Base-by-base conservation (phyloP, 306 rosid genomes). In the Alnus glutinosa region DNA sequence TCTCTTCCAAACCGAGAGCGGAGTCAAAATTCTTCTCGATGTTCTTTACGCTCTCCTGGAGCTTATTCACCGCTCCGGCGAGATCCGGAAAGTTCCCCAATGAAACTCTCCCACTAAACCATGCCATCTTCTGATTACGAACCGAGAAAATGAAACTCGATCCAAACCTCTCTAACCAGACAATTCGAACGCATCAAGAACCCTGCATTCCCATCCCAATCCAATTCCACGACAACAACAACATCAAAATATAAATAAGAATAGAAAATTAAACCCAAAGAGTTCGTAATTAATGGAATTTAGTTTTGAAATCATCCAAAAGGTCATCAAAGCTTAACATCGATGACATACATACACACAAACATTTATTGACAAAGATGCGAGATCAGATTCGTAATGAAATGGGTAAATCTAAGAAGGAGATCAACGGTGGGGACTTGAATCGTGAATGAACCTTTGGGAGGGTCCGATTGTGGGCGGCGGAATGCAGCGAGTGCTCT, bases 11-110 rank as follows among this genome's bases (percentile, higher is more conserved):
- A 7, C 99, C 98, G 13, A 96, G 97, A 76, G 99, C 99, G 42
- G 50, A 85, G 80, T 96, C 99, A 50, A 96, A 96, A 85, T 96
- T 96, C 94, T 90, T 96, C 89, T 96, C 99, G 36, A 96, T 96
- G 83, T 75, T 96, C 90, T 96, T 96, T 30, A 96, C 99, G 84
- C 99, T 96, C 90, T 96, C 99, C 81, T 96, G 99, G 74, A 96
- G 90, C 92, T 96, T 96, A 81, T 96, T 96, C 34, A 96, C 99
- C 8, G 98, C 98, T 50, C 99, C 99, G 59, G 99, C 92, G 82
- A 96, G 86, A 90, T 96, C 99, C 50, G 97, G 89, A 85, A 96
- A 91, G 89, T 89, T 93, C 79, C 98, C 93, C 94, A 96, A 87
- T 4, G 96, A 32, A 79, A 87, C 93, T 55, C 88, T 90, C 79